These are phyloP conservation scores for Schizochytrium sp. DNA, from an alignment of 108 stramenopile genomes.

Conservation along the genomic window DNA sequence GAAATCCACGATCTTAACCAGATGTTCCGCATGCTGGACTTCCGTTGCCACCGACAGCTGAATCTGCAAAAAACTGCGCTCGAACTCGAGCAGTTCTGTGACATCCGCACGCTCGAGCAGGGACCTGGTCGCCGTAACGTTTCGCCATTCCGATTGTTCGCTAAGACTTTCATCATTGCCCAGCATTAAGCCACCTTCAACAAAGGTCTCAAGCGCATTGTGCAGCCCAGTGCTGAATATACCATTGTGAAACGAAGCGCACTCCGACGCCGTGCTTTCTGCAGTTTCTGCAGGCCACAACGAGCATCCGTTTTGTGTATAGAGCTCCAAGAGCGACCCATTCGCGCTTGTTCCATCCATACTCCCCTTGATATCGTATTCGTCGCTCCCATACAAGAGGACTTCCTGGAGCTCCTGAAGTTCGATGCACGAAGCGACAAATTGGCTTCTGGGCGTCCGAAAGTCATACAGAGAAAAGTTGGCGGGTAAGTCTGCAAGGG, in stretches of 20 bases:
- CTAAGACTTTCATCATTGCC: not conserved
- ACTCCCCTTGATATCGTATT: not conserved
- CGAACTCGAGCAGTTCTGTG: not conserved
- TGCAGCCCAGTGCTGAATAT: not conserved
- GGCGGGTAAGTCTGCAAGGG: not conserved
- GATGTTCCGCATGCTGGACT: not conserved
- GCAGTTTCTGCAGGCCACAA: not conserved
- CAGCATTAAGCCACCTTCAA: not conserved
- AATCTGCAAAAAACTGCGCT: not conserved
- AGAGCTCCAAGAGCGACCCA: not conserved
- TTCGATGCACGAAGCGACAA: not conserved
- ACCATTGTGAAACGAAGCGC: not conserved
- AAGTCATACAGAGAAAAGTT: not conserved
- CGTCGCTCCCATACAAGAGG: not conserved
- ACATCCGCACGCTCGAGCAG: not conserved
- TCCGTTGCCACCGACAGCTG: not conserved
- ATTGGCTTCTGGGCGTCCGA: too few relatives aligned
- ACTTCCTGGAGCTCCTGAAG: not conserved
- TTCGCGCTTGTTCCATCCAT: not conserved
- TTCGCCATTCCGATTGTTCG: not conserved
- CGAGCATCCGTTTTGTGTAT: not conserved
- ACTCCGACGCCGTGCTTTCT: not conserved
- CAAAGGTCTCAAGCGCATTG: not conserved
- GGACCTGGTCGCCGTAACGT: not conserved
- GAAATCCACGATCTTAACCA: not conserved